These are phyloP conservation scores for Daldinia vernicosa DNA, from an alignment of 495 filamentous ascomycete species.

Conservation along the genomic window DNA sequence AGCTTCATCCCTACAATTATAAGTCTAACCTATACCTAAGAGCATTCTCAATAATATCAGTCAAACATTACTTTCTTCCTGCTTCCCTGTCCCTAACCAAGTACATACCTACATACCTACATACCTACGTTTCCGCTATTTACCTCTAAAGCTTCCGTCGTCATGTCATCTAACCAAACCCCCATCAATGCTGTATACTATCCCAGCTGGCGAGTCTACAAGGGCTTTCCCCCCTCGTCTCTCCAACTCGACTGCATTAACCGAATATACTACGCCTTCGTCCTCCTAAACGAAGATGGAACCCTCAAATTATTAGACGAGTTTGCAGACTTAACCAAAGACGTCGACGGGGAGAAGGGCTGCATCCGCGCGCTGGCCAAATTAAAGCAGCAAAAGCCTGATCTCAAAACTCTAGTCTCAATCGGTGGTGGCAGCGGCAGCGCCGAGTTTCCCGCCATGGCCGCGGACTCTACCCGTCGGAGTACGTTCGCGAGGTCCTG, in stretches of 20 bases:
- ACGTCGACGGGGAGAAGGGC: conserved; percentile 74
- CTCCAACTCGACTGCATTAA: conserved; percentile 68
- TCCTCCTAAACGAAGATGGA: conserved; percentile 43
- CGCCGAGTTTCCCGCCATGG: conserved; percentile 73
- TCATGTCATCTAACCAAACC: conserved; percentile 19
- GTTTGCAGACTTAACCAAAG: conserved; percentile 75
- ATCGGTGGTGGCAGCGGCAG: conserved; percentile 78
- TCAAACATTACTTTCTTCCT: not conserved
- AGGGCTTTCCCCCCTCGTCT: conserved; percentile 72
- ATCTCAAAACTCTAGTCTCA: conserved; percentile 77
- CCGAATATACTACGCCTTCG: conserved; percentile 85
- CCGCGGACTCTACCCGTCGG: conserved; percentile 59
- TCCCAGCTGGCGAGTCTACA: conserved; percentile 81
- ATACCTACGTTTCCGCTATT: not conserved
- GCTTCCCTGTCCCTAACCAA: not conserved
- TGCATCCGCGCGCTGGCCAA: conserved; percentile 73
- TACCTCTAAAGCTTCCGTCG: not conserved
- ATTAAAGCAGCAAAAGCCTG: conserved; percentile 69
- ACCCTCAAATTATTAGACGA: conserved; percentile 68
- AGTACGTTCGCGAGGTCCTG: conserved; percentile 70
- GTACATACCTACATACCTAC: not conserved
- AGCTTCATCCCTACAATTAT: not conserved
- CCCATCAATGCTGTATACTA: conserved; percentile 69
- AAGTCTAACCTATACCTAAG: not conserved
- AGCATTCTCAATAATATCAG: not conserved